These are phyloP conservation scores for Sordaria brevicollis DNA, from an alignment of 495 filamentous ascomycete species.

Conservation along the genomic window DNA sequence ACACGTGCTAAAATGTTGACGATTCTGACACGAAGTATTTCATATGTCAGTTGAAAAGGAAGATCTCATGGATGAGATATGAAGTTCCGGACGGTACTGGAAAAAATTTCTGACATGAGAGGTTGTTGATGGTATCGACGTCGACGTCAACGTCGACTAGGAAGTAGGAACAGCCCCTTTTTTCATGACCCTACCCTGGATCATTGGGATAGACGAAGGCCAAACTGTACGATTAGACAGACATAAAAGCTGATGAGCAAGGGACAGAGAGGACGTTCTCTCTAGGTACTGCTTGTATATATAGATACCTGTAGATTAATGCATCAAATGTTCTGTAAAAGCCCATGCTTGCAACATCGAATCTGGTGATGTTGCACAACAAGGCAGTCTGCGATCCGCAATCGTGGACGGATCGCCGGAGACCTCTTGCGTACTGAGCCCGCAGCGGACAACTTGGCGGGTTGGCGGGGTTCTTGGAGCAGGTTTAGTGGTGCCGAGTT, in stretches of 20 bases:
- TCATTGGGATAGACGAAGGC: background rate
- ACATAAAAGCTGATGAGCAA: background rate
- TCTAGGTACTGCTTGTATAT: rapidly evolving
- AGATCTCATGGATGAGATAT: background rate
- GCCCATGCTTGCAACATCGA: background rate
- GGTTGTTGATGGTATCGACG: background rate
- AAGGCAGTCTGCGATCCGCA: background rate
- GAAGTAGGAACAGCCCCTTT: background rate
- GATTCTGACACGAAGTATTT: rapidly evolving
- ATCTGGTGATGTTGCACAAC: background rate
- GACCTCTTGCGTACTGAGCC: background rate
- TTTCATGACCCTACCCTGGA: background rate
- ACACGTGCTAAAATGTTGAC: background rate
- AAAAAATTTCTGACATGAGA: background rate
- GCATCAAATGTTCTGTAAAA: background rate
- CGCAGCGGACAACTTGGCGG: background rate
- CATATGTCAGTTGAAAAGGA: rapidly evolving
- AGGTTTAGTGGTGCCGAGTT: background rate
- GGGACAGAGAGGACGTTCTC: background rate
- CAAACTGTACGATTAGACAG: background rate
- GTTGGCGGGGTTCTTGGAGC: background rate
- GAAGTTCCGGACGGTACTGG: background rate
- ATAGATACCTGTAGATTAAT: background rate
- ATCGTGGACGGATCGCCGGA: background rate
- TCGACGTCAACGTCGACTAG: background rate